phyloP scores from a whole-genome alignment of 1,284 basidiomycete genomes.

The Melampsora occidentalis region DNA sequence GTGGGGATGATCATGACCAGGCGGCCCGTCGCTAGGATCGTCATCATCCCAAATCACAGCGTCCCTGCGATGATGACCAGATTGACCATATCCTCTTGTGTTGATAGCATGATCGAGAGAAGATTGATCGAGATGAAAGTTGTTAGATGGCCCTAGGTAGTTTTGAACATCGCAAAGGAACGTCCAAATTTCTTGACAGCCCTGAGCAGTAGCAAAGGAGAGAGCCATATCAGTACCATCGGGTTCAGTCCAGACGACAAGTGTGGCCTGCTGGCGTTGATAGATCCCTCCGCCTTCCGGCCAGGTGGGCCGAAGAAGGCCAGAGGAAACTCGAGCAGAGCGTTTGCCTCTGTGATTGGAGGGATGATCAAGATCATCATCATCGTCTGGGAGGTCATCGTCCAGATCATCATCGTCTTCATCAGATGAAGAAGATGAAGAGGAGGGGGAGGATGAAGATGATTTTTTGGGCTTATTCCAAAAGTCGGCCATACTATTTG shows the following conservation, averaged over 20 bases:
- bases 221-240: slow-evolving; percentile 91
- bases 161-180: slow-evolving; percentile 94
- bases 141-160: slow-evolving; percentile 60
- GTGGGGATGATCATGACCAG: slow-evolving; percentile 25
- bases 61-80: slow-evolving; percentile 14
- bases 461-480: slow-evolving; percentile 1
- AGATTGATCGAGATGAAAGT: slow-evolving; percentile 1
- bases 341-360: not conserved
- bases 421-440: slow-evolving; percentile 39
- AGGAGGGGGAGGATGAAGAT: slow-evolving; percentile 11
- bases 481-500: not conserved
- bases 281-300: slow-evolving; percentile 43
- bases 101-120: slow-evolving; percentile 13
- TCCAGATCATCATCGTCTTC: slow-evolving; percentile 24
- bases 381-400: slow-evolving; percentile 9
- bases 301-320: slow-evolving; percentile 14
- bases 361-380: not conserved
- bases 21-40: not conserved
- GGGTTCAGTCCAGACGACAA: slow-evolving; percentile 98
- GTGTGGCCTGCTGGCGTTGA: slow-evolving; percentile 59
- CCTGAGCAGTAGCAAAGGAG: slow-evolving; percentile 93
- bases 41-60: slow-evolving; percentile 38
- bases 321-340: not conserved
- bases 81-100: slow-evolving; percentile 9
- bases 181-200: slow-evolving; percentile 94